A percentile compares a stretch with the other conserved stretches of the same genome.
These are phyloP conservation scores for Coemansia interrupta DNA, from an alignment of 192 early-diverging fungal genomes.

Conservation along the genomic window DNA sequence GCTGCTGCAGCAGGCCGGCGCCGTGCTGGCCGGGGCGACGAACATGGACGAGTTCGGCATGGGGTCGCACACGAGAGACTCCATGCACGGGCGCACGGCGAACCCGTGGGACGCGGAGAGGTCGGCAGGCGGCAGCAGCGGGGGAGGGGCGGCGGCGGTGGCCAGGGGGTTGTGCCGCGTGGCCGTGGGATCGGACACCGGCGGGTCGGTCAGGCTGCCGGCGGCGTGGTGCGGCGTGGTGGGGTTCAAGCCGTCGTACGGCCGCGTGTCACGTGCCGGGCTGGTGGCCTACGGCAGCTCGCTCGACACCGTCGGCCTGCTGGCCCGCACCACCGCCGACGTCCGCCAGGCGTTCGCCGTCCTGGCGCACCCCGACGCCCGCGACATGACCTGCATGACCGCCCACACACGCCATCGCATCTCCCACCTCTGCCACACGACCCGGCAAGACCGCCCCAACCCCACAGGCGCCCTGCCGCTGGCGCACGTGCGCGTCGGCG, in stretches of 20 bases:
- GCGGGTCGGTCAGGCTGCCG: constrained; percentile 89
- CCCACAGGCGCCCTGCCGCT: too few species aligned
- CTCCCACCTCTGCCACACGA: background rate
- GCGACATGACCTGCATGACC: constrained; percentile 59
- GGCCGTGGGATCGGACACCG: constrained; percentile 91
- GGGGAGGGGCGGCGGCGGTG: constrained; percentile 88
- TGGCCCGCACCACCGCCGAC: constrained; percentile 62
- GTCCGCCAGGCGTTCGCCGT: constrained; percentile 13
- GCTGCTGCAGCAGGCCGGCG: constrained; percentile 60
- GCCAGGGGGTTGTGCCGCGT: constrained; percentile 72
- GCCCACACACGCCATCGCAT: constrained; percentile 35
- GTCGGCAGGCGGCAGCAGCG: constrained; percentile 83
- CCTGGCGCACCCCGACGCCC: constrained; percentile 21
- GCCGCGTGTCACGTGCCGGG: constrained; percentile 77
- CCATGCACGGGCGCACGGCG: constrained; percentile 31
- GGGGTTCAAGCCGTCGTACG: constrained; percentile 93
- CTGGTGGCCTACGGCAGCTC: constrained; percentile 83
- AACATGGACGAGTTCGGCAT: constrained; percentile 99
- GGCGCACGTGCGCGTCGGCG: constrained; percentile 60
- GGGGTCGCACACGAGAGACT: constrained; percentile 58
- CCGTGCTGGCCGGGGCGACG: constrained; percentile 69
- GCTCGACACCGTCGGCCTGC: constrained; percentile 83
- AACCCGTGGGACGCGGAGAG: constrained; percentile 17
- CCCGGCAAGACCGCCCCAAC: too few species aligned
- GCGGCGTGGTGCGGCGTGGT: constrained; percentile 91